These are phyloP conservation scores for Orbilia quercus DNA, from an alignment of 2,329 filamentous ascomycete species.

Conservation along the genomic window DNA sequence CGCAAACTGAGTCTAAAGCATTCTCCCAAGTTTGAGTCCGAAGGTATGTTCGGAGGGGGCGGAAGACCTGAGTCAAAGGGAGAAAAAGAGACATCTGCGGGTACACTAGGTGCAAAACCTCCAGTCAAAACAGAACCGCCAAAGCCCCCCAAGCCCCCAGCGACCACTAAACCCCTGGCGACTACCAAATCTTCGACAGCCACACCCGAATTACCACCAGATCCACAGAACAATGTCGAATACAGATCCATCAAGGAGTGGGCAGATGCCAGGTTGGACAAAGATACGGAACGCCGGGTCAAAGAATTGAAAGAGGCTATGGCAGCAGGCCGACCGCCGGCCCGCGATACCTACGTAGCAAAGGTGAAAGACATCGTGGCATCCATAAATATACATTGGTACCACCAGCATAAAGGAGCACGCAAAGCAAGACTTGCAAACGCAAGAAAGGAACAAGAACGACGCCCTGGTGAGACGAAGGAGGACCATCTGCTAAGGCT, in stretches of 20 bases:
- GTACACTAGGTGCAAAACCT: no score
- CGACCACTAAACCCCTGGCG: no score
- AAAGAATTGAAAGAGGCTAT: background rate
- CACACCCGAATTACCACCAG: no score
- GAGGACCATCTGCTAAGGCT: background rate
- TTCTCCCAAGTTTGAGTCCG: no score
- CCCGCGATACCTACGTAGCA: background rate
- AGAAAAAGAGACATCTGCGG: no score
- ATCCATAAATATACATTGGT: slow-evolving; percentile 9
- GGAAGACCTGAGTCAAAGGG: no score
- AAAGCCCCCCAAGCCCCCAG: no score
- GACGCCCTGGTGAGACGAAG: background rate
- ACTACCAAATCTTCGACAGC: no score
- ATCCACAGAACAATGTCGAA: background rate
- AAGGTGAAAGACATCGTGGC: background rate
- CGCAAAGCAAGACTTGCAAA: background rate
- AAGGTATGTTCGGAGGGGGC: no score
- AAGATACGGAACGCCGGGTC: slow-evolving; percentile 3
- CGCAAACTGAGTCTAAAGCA: no score
- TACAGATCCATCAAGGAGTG: background rate
- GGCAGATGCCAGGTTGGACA: slow-evolving; percentile 3
- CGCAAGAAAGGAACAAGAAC: background rate
- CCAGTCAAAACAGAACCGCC: no score
- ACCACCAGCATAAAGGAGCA: background rate
- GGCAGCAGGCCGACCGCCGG: background rate